Conservation (phyloP, 768 basidiomycete genomes). For the Kockovaella imperatae region DNA sequence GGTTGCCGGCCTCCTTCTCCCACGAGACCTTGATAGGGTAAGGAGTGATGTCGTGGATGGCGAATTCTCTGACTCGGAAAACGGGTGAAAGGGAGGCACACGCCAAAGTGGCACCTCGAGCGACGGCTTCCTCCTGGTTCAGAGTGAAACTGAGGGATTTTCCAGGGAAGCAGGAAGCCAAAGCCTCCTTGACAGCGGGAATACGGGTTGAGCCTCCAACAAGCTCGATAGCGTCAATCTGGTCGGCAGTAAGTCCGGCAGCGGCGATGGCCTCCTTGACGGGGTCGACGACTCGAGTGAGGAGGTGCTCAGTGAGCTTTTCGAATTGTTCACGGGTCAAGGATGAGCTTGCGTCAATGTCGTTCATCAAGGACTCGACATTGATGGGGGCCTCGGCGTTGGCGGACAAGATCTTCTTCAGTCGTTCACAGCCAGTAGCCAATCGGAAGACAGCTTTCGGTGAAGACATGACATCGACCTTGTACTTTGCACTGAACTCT, state of each 20-base stretch:
- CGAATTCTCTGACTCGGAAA: slow-evolving; percentile 95
- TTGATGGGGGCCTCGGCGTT: slow-evolving; percentile 80
- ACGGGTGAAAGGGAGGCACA: slow-evolving; percentile 96
- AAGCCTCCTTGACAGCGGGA: slow-evolving; percentile 80
- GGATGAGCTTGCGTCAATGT: slow-evolving; percentile 82
- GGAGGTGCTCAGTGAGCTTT: slow-evolving; percentile 61
- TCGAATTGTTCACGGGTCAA: slow-evolving; percentile 78
- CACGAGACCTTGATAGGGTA: slow-evolving; percentile 89
- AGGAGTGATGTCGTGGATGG: slow-evolving; percentile 70
- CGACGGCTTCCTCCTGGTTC: slow-evolving; percentile 96
- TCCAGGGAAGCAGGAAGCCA: slow-evolving; percentile 72
- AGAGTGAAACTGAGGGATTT: slow-evolving; percentile 83
- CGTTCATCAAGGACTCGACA: slow-evolving; percentile 94
- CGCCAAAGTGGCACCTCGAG: slow-evolving; percentile 90
- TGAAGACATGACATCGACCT: slow-evolving; percentile 84
- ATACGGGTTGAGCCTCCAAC: slow-evolving; percentile 89
- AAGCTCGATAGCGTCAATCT: slow-evolving; percentile 85
- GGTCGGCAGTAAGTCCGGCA: slow-evolving; percentile 69
- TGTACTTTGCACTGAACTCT: slow-evolving; percentile 95
- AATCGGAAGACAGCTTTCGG: slow-evolving; percentile 93
- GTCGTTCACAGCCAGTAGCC: slow-evolving; percentile 74
- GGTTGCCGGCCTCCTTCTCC: slow-evolving; percentile 64
- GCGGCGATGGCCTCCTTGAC: slow-evolving; percentile 70
- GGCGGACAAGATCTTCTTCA: slow-evolving; percentile 94
- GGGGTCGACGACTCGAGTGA: slow-evolving; percentile 68